Base-by-base conservation (phyloP, 164 flowering plant genomes). In the Sextonia rubra region DNA sequence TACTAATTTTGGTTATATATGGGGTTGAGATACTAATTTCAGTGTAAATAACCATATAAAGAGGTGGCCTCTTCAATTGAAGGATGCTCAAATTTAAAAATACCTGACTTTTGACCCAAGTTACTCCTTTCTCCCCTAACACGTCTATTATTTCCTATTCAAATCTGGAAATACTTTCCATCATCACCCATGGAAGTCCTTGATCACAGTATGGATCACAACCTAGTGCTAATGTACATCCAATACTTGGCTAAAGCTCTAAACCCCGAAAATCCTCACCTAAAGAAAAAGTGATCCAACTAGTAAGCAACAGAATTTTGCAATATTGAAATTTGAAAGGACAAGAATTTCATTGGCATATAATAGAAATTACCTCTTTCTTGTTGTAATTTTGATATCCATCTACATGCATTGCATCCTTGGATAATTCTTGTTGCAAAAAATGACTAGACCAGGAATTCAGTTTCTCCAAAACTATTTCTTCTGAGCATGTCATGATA, bases 341-440 rank as follows among this genome's bases (percentile, higher is more conserved):
- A 64, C 64, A 24, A 4, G 20, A 27, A 18, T 27, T 26, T 30
- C 44, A 29, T 27, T 12, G 44, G 25, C 17, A 61, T 61, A 25
- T 25, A 12, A 4, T 14, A 14, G 5, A 27, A 17, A 24, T 29
- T 74, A 88, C 98, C 94, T 89, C 86, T 69, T 69, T 47, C 27
- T n/a, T 26, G 27, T 62, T 73, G 44, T 17, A 17, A 27, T 71
- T 30, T 4, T n/a, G 12, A 2, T 64, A 60, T 26, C 44, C 25
- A 32, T 69, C 71, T 17, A 9, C 49, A 25, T 27, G 71, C 29
- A 14, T 25, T 23, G 60, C 62, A n/a, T 60, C 47, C 17, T 70
- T 64, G 1, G 69, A 76, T 62, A 81, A n/a, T 55, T 77, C 27
- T 8, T 71, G 72, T 66, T 73, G 65, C 60, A 81, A 76, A 67